phyloP scores from a whole-genome alignment of 129 eudicot species.

The Heracleum sosnowskyi region DNA sequence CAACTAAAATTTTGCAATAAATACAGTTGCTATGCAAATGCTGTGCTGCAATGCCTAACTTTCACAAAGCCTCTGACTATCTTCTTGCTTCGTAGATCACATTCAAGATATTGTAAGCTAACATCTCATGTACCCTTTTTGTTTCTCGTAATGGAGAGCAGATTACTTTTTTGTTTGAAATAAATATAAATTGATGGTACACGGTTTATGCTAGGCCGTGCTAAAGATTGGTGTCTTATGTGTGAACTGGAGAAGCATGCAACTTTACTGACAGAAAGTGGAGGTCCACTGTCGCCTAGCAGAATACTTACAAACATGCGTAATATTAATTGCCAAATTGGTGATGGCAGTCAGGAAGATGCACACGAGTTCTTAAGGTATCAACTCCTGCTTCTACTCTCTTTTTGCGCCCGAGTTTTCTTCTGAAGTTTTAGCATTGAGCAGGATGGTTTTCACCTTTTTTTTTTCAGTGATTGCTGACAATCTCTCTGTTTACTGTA shows the following conservation, averaged over 20 bases:
- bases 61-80: slow-evolving; percentile 82
- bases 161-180: neutral
- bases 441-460: neutral
- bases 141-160: neutral
- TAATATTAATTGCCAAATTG: slow-evolving; percentile 61
- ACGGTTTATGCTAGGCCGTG: slow-evolving; percentile 35
- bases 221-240: slow-evolving; percentile 81
- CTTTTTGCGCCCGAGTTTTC: neutral
- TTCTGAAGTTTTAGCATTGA: neutral
- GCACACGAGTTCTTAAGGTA: slow-evolving; percentile 97
- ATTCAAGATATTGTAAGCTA: slow-evolving; percentile 62
- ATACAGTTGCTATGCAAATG: slow-evolving; percentile 94
- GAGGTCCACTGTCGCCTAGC: slow-evolving; percentile 71
- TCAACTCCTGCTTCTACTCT: slow-evolving; percentile 9
- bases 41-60: slow-evolving; percentile 85
- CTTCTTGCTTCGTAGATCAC: slow-evolving; percentile 73
- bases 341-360: slow-evolving; percentile 94
- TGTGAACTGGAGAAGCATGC: slow-evolving; percentile 92
- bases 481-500: neutral
- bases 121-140: slow-evolving; percentile 9
- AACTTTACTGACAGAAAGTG: slow-evolving; percentile 45
- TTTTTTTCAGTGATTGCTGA: neutral
- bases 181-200: neutral
- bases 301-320: slow-evolving; percentile 67
- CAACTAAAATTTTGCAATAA: neutral